Percentiles rank a stretch among this genome's conserved stretches.
These are phyloP conservation scores for Ilex aquifolium DNA, from an alignment of 257 asterid genomes.

Conservation along the genomic window DNA sequence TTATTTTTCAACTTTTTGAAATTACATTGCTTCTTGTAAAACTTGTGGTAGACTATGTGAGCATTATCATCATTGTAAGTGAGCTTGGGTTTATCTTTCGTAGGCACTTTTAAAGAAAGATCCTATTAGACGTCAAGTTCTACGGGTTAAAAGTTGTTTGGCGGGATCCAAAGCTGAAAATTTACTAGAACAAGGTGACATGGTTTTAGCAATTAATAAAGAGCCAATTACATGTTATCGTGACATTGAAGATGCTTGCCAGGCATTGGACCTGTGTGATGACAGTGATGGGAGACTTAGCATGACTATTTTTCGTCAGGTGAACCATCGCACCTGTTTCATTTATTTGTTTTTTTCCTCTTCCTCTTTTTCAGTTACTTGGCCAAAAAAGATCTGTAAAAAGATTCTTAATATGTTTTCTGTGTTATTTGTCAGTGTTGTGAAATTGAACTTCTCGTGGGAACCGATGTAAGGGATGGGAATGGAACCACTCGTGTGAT, in stretches of 20 bases:
- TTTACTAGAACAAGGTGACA: conserved; percentile 81
- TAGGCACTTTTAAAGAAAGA: conserved; percentile 87
- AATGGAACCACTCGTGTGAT: conserved; percentile 81
- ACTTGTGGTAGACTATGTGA: background rate
- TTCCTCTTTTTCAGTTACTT: background rate
- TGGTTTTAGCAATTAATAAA: conserved; percentile 89
- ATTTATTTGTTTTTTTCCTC: background rate
- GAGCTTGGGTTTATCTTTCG: conserved; percentile 13
- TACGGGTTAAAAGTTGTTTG: conserved; percentile 90
- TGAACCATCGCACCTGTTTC: conserved; percentile 14
- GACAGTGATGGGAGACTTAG: conserved; percentile 51
- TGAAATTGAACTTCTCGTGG: conserved; percentile 79
- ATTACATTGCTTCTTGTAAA: background rate
- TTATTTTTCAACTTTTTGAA: background rate
- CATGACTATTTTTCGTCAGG: conserved; percentile 95
- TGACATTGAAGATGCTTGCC: conserved; percentile 91
- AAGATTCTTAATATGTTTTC: conserved; percentile 9
- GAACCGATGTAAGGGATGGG: conserved; percentile 94
- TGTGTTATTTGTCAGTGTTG: conserved; percentile 48
- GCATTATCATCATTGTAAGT: background rate
- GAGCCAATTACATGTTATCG: conserved; percentile 85
- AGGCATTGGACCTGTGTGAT: conserved; percentile 46
- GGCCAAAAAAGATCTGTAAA: too few species aligned
- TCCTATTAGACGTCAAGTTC: conserved; percentile 84
- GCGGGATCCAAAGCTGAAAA: conserved; percentile 90